phyloP scores from a whole-genome alignment of 176 grass and related monocot genomes.

The Juncus inflexus region DNA sequence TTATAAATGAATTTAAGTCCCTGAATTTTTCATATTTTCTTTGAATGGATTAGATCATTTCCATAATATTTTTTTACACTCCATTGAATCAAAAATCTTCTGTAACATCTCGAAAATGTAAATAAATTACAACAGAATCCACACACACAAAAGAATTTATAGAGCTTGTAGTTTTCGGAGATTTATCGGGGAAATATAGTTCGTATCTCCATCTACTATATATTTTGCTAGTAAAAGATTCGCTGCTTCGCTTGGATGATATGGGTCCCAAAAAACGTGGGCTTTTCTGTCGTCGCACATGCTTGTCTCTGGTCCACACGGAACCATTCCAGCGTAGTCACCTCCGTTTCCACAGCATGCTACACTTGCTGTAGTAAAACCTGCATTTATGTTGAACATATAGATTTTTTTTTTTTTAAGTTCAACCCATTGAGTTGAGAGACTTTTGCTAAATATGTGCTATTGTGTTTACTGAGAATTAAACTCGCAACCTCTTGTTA shows the following conservation, averaged over 20 bases:
- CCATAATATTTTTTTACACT: too few relatives aligned
- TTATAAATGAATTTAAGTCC: too few relatives aligned
- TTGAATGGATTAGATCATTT: too few relatives aligned
- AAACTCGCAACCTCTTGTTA: too few relatives aligned
- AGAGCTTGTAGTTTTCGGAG: conserved; percentile 58
- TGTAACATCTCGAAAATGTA: background rate
- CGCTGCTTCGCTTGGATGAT: conserved; percentile 81
- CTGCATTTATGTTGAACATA: conserved; percentile 16
- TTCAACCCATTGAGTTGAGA: too few relatives aligned
- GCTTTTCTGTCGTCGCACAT: conserved; percentile 47
- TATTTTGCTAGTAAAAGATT: conserved; percentile 68
- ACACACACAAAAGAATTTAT: conserved; percentile 10
- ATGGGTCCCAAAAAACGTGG: conserved; percentile 87
- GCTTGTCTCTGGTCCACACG: conserved; percentile 64
- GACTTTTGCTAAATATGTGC: too few relatives aligned
- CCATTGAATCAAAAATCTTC: too few relatives aligned
- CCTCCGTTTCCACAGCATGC: conserved; percentile 88
- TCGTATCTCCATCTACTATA: conserved; percentile 75
- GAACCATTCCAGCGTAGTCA: conserved; percentile 53
- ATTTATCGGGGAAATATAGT: conserved; percentile 78
- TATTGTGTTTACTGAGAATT: too few relatives aligned
- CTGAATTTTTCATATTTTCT: too few relatives aligned
- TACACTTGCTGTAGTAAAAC: conserved; percentile 54
- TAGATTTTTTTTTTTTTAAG: too few relatives aligned
- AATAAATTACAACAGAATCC: background rate